A percentile compares a stretch with the other conserved stretches of the same genome.
Evolutionary conservation across 2,329 filamentous ascomycete species (phyloP).

Genomic region (Sporothrix sp.): DNA sequence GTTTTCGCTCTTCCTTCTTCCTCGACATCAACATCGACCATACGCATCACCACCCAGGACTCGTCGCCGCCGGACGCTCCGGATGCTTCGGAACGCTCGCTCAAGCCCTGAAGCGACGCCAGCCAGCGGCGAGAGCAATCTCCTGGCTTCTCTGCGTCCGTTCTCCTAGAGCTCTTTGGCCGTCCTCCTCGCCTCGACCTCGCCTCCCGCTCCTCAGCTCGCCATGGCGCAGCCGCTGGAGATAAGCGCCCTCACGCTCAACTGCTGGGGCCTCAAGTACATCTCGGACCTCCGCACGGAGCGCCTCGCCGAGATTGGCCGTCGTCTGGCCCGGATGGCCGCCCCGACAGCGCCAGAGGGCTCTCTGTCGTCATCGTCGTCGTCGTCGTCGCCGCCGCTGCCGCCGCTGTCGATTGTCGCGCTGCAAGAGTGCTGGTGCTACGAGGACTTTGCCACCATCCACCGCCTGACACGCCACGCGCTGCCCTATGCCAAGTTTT

Average conservation of each 20-base stretch:
- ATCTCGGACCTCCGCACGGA: constrained; percentile 68
- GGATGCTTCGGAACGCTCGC: too few species aligned
- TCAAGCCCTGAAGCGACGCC: too few species aligned
- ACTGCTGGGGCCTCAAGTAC: constrained; percentile 94
- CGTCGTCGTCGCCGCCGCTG: constrained; percentile 34
- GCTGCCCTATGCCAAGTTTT: constrained; percentile 88
- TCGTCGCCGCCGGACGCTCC: too few species aligned
- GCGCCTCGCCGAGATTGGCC: constrained; percentile 75
- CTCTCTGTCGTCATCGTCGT: background rate
- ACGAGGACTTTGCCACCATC: constrained; percentile 70
- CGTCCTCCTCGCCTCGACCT: too few species aligned
- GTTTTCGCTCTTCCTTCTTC: too few species aligned
- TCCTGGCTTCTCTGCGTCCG: too few species aligned
- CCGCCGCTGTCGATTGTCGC: constrained; percentile 66
- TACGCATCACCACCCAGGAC: too few species aligned
- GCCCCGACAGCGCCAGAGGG: constrained; percentile 65
- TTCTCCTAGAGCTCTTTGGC: too few species aligned
- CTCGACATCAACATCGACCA: too few species aligned
- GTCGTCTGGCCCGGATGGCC: constrained; percentile 55
- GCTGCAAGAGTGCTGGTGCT: constrained; percentile 54
- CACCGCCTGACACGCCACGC: constrained; percentile 60
- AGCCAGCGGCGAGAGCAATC: too few species aligned
- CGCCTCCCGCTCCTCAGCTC: too few species aligned
- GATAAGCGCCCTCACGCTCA: constrained; percentile 77
- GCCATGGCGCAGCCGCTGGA: constrained; percentile 24